phyloP scores from a whole-genome alignment of 495 filamentous ascomycete genomes.

The Aeminium ludgeri region DNA sequence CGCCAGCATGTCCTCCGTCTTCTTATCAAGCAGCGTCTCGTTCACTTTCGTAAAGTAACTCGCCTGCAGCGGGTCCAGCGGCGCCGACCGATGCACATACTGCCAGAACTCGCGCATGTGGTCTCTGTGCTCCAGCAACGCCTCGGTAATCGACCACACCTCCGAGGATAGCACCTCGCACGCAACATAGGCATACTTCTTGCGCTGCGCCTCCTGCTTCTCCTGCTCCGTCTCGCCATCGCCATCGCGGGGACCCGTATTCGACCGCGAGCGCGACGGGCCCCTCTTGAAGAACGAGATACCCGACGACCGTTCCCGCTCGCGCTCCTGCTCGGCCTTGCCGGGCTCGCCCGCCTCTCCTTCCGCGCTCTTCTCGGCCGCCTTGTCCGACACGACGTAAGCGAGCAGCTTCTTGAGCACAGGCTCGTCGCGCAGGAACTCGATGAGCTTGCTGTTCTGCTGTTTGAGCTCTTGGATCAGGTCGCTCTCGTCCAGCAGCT shows the following conservation, averaged over 20 bases:
- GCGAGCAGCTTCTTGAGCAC: constrained; percentile 76
- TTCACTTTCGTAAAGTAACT: constrained; percentile 99
- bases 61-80: constrained; percentile 80
- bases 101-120: constrained; percentile 76
- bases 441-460: constrained; percentile 94
- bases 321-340: constrained; percentile 7
- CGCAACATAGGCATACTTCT: constrained; percentile 80
- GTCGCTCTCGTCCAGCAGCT: constrained; percentile 89
- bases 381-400: constrained; percentile 70
- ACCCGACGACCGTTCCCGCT: constrained; percentile 3
- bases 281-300: constrained; percentile 18
- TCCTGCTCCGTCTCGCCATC: constrained; percentile 24
- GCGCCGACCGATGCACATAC: constrained; percentile 61
- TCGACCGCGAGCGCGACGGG: constrained; percentile 15
- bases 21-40: constrained; percentile 87
- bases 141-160: constrained; percentile 88
- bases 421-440: constrained; percentile 76
- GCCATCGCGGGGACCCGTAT: constrained; percentile 16
- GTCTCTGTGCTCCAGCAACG: constrained; percentile 67
- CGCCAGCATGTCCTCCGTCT: constrained; percentile 89
- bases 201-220: constrained; percentile 59
- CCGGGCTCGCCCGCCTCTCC: constrained; percentile 47
- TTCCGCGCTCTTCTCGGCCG: constrained; percentile 24
- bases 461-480: constrained; percentile 94
- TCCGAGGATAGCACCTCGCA: constrained; percentile 91